Base-by-base conservation (phyloP, 2,329 filamentous ascomycete genomes). In the Venturiaceae sp. region DNA sequence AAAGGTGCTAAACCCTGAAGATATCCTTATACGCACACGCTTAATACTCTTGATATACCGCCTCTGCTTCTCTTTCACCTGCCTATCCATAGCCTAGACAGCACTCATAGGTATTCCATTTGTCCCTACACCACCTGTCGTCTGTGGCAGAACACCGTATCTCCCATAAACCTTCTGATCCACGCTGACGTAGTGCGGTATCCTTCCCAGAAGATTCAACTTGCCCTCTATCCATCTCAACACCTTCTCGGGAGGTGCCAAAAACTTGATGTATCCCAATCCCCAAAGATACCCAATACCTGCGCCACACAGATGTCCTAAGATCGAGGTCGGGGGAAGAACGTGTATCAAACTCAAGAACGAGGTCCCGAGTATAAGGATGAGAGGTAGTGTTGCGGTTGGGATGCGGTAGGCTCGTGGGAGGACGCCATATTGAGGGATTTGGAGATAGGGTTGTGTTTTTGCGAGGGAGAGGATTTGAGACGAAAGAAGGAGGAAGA, bases 81-180 rank as follows among this genome's bases (percentile, higher is more conserved):
- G 7, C 23, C n/a, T n/a, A n/a, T 13, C 26, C 26, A 7, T 5
- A 28, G 14, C 11, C 26, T 30, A 50, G 8, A 30, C 44, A n/a
- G 44, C 44, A 26, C 44, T 50, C 13, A 56, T 56, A 21, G 53
- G 33, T 21, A 14, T 37, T 8, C 53, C 37, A 13, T 34, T 30
- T 21, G 32, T 5, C 34, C 32, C 52, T 26, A n/a, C 9, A n/a
- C 32, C 54, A 19, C 55, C 44, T 26, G 28, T 44, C 39, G 55
- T 57, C 9, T 57, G 55, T 21, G 92, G 92, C 59, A 97, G 76
- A 14, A 96, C 88, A 1, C 92, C 92, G 66, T 95, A 96, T 57
- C 92, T 82, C 7, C 92, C 92, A 67, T 92, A 96, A 5, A 90
- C 96, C 79, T 96, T 96, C 73, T 96, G 92, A 68, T 97, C 92